Conservation (phyloP, 1,139 yeast species). For the Hansenula anomala region DNA sequence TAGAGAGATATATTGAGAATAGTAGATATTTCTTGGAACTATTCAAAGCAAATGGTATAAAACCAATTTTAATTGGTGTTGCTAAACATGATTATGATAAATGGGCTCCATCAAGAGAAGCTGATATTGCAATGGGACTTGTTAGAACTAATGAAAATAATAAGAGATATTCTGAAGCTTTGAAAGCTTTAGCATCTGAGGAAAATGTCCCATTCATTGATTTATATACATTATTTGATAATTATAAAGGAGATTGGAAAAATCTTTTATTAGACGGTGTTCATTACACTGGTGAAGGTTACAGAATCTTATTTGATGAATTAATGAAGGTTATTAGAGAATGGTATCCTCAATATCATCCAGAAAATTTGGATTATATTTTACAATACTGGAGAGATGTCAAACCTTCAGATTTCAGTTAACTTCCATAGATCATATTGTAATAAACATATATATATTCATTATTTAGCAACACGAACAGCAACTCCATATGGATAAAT, state of each 20-base stretch:
- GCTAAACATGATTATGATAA: constrained; percentile 45
- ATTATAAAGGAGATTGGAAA: constrained; percentile 22
- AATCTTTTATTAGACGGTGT: constrained; percentile 53
- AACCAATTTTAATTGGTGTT: constrained; percentile 57
- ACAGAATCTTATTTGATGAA: constrained; percentile 43
- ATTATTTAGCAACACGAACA: constrained; percentile 32
- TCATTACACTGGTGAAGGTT: constrained; percentile 62
- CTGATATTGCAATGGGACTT: constrained; percentile 29
- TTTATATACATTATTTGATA: constrained; percentile 41
- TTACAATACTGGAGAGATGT: constrained; percentile 37
- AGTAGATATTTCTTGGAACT: constrained; percentile 35
- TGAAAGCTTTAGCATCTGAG: constrained; percentile 39
- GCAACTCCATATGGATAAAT: constrained; percentile 55
- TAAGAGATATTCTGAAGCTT: constrained; percentile 45
- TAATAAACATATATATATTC: background rate
- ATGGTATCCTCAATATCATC: constrained; percentile 43
- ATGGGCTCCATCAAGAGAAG: constrained; percentile 29
- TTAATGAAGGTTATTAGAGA: constrained; percentile 34
- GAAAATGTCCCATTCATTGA: constrained; percentile 48
- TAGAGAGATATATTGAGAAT: constrained; percentile 45
- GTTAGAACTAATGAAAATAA: constrained; percentile 37
- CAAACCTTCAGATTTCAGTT: background rate
- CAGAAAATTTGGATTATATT: constrained; percentile 31
- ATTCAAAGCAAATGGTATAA: constrained; percentile 37
- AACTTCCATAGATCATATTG: background rate